Evolutionary conservation across 2,329 filamentous ascomycete genomes (phyloP).

Genomic region (Niveomyces coronatus): DNA sequence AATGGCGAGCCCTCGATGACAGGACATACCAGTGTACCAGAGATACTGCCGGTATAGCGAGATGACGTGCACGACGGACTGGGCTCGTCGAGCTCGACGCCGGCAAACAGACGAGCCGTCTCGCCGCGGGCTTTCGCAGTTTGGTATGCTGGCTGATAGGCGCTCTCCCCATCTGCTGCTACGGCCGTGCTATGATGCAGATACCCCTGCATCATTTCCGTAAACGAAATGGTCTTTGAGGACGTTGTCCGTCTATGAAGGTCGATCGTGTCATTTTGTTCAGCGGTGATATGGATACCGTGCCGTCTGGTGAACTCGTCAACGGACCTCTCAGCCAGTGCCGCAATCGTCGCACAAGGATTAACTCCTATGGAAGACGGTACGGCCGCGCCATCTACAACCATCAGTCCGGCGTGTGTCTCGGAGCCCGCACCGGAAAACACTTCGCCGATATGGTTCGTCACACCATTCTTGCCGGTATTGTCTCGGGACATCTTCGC

Average conservation of each 20-base stretch:
- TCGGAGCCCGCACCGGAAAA: slow-evolving; percentile 42
- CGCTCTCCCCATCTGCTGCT: slow-evolving; percentile 12
- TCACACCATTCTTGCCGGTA: slow-evolving; percentile 45
- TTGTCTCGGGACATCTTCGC: slow-evolving; percentile 52
- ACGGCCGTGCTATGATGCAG: background rate
- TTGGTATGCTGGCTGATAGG: slow-evolving; percentile 15
- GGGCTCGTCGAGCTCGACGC: background rate
- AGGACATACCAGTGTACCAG: slow-evolving; percentile 1
- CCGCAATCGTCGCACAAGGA: slow-evolving; percentile 59
- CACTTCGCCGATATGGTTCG: slow-evolving; percentile 51
- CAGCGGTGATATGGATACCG: slow-evolving; percentile 28
- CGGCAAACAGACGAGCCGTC: background rate
- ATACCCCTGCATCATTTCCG: background rate
- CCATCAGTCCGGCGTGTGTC: slow-evolving; percentile 46
- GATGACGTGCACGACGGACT: background rate
- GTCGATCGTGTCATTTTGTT: background rate
- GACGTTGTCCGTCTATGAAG: background rate
- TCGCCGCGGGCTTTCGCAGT: background rate
- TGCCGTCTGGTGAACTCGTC: slow-evolving; percentile 35
- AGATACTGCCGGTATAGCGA: background rate
- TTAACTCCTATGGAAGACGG: slow-evolving; percentile 55
- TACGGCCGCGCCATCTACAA: slow-evolving; percentile 51
- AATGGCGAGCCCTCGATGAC: slow-evolving; percentile 40
- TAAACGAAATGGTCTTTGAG: background rate
- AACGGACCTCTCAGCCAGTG: slow-evolving; percentile 54